Conservation (phyloP, 106 monocot species). For the Dendrobium chrysotoxum region DNA sequence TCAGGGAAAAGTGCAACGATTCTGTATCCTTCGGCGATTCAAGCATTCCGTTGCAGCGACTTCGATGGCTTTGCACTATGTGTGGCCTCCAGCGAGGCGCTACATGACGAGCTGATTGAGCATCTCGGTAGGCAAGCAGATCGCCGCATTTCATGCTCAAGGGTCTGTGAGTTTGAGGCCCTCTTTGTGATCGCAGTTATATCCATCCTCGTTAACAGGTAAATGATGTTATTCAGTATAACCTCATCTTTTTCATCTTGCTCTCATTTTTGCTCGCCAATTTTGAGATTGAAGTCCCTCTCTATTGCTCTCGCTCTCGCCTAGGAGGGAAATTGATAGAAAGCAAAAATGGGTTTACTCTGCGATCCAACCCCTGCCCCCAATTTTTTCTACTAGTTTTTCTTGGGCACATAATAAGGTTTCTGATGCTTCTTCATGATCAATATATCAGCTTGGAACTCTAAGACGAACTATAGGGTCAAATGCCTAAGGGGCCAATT, state of each 20-base stretch:
- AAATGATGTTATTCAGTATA: too few species aligned
- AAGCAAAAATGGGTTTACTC: too few species aligned
- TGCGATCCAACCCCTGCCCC: too few species aligned
- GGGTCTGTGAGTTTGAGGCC: background rate
- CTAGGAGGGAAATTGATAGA: too few species aligned
- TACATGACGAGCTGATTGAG: conserved; percentile 58
- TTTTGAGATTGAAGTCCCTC: background rate
- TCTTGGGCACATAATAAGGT: too few species aligned
- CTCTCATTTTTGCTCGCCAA: background rate
- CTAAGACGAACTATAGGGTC: too few species aligned
- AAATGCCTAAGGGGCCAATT: too few species aligned
- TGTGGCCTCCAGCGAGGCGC: conserved; percentile 56
- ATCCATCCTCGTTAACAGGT: too few species aligned
- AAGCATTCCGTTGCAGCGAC: conserved; percentile 48
- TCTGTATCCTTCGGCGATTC: conserved; percentile 10
- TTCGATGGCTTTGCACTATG: conserved; percentile 58
- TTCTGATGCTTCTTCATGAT: background rate
- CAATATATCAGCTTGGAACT: background rate
- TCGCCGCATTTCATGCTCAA: conserved; percentile 65
- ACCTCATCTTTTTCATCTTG: too few species aligned
- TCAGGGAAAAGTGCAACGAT: background rate
- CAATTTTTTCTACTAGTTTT: too few species aligned
- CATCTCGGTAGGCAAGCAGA: conserved; percentile 43
- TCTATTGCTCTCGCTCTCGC: too few species aligned
- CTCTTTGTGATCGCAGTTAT: background rate